Evolutionary conservation across 176 grass and related monocot genomes (phyloP).

Genomic region (Dendrocalamus sinicus): DNA sequence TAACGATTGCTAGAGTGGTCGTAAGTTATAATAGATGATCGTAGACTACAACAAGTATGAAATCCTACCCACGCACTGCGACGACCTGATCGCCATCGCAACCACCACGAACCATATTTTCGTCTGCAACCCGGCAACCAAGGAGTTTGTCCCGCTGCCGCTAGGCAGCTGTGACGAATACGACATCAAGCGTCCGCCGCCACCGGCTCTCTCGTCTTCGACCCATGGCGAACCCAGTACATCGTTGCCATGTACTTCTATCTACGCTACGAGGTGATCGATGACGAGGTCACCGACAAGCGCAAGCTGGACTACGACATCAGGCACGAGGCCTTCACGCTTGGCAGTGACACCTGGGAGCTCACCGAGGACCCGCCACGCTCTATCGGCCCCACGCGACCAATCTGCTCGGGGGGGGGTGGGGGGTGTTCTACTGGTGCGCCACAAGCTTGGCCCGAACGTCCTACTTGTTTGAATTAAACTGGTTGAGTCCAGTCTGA

Average conservation of each 20-base stretch:
- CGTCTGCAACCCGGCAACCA: slow-evolving; percentile 36
- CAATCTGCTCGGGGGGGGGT: background rate
- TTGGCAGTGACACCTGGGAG: background rate
- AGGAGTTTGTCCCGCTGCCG: slow-evolving; percentile 25
- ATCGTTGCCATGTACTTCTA: slow-evolving; percentile 31
- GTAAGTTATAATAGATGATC: no score
- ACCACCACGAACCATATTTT: background rate
- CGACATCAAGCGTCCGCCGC: background rate
- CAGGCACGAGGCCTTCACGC: slow-evolving; percentile 15
- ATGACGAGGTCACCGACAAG: background rate
- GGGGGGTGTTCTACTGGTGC: no score
- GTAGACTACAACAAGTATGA: no score
- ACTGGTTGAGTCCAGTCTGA: no score
- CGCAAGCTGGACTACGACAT: background rate
- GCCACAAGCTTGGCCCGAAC: no score
- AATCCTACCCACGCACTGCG: slow-evolving; percentile 16
- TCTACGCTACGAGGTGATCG: background rate
- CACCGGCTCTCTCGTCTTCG: background rate
- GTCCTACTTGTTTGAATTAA: no score
- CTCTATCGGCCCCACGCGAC: background rate
- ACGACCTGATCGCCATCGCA: slow-evolving; percentile 28
- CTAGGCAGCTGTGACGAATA: background rate
- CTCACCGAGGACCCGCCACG: background rate
- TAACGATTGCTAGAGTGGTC: no score
- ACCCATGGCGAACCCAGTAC: background rate